A percentile compares a stretch with the other conserved stretches of the same genome.
Conservation (phyloP, 805 yeast genomes). For the Saturnispora kantuleensis region DNA sequence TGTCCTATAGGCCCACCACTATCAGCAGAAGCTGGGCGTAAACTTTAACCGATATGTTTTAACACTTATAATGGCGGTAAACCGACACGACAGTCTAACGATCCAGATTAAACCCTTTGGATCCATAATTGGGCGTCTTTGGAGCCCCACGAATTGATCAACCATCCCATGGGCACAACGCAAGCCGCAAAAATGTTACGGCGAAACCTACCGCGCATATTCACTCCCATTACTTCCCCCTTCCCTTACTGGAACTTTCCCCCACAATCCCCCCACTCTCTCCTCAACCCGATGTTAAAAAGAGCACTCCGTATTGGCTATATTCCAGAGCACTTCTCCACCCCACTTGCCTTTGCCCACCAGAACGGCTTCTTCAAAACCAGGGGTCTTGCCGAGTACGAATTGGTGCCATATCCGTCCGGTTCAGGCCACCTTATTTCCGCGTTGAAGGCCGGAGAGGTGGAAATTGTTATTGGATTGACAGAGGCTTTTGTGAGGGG, state of each 20-base stretch:
- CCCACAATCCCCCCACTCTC: not conserved
- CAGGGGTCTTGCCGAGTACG: slow-evolving; percentile 40
- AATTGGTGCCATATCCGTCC: slow-evolving; percentile 62
- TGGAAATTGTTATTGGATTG: slow-evolving; percentile 78
- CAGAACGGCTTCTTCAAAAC: slow-evolving; percentile 44
- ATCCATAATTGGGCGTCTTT: no score
- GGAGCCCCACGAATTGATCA: no score
- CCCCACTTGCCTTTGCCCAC: slow-evolving; percentile 71
- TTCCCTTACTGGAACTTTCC: not conserved
- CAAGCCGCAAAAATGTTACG: no score
- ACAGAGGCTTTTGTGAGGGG: slow-evolving; percentile 90
- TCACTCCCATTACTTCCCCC: no score
- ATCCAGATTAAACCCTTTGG: no score
- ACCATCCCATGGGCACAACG: no score
- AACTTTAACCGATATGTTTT: no score
- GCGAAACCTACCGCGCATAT: no score
- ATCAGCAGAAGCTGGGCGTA: no score
- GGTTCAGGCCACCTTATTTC: slow-evolving; percentile 86
- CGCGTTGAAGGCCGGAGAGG: slow-evolving; percentile 48
- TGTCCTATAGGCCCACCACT: no score
- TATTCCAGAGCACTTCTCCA: slow-evolving; percentile 87
- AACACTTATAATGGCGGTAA: no score
- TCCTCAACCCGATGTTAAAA: slow-evolving; percentile 1
- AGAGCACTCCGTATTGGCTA: slow-evolving; percentile 52
- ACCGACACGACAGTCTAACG: no score